Percentiles rank a stretch among this genome's conserved stretches.
These are phyloP conservation scores for Diaporthe eres DNA, from an alignment of 2,329 filamentous ascomycete species.

Conservation along the genomic window DNA sequence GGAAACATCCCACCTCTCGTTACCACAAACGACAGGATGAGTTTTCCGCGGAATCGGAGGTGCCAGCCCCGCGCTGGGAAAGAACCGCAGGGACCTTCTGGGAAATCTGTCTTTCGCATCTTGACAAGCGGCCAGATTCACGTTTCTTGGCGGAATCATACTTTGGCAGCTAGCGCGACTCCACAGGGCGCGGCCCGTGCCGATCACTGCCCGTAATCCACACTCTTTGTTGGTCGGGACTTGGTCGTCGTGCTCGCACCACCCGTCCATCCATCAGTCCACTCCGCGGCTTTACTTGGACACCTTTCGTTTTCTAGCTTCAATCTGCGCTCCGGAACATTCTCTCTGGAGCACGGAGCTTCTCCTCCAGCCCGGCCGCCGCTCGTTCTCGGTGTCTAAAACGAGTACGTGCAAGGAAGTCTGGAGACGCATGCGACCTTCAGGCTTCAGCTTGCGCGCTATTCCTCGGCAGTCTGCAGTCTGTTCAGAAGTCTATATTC, in stretches of 20 bases:
- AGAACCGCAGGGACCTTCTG: background rate
- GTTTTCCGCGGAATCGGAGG: background rate
- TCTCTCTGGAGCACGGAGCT: background rate
- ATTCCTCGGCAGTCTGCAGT: background rate
- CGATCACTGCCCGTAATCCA: constrained; percentile 11
- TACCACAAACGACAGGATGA: background rate
- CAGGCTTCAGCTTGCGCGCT: background rate
- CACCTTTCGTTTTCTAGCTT: background rate
- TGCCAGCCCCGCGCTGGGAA: background rate
- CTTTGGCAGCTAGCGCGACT: constrained; percentile 17
- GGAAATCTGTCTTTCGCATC: constrained; percentile 22
- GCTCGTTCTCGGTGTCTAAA: constrained; percentile 3
- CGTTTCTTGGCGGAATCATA: constrained; percentile 23
- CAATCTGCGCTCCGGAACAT: background rate
- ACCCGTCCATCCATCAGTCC: too few relatives aligned
- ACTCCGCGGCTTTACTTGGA: background rate
- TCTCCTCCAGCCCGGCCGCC: background rate
- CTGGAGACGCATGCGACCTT: background rate
- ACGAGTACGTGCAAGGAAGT: background rate
- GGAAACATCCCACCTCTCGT: background rate
- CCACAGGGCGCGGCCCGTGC: constrained; percentile 20
- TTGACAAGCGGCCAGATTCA: constrained; percentile 23
- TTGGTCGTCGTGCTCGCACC: background rate
- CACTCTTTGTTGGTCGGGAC: background rate
- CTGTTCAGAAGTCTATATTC: background rate